Percentiles rank a stretch among this genome's conserved stretches.
Evolutionary conservation across 2,329 filamentous ascomycete genomes (phyloP).

Genomic region (Fusarium neocosmosporiellum): DNA sequence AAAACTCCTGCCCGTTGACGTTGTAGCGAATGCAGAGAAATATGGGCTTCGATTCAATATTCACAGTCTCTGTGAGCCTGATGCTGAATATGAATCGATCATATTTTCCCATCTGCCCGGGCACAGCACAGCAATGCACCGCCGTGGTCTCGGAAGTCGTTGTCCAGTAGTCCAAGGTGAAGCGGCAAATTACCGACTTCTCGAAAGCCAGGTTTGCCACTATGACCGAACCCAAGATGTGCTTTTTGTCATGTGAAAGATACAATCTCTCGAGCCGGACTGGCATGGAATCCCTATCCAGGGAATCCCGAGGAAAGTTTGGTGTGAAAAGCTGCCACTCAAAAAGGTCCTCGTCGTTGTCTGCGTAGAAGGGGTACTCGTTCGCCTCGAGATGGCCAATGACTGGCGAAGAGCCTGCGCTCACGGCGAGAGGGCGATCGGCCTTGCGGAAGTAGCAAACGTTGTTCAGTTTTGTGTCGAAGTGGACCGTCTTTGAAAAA

Average conservation of each 20-base stretch:
- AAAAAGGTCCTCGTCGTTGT: not conserved
- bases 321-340: not conserved
- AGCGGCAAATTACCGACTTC: not conserved
- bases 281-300: not conserved
- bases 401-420: not conserved
- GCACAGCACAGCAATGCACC: not conserved
- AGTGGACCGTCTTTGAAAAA: not conserved
- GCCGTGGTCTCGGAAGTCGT: not conserved
- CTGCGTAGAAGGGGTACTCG: not conserved
- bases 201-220: not conserved
- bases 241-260: not conserved
- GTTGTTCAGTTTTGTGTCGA: not conserved
- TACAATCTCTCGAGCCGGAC: not conserved
- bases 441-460: not conserved
- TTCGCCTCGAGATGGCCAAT: not conserved
- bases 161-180: not conserved
- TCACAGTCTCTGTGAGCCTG: not conserved
- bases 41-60: not conserved
- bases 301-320: not conserved
- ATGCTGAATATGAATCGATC: not conserved
- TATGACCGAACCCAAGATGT: not conserved
- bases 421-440: not conserved
- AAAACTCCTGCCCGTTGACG: not conserved
- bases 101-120: not conserved
- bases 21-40: not conserved